Base-by-base conservation (phyloP, 2,329 filamentous ascomycete species). In the Sclerotinia sclerotiorum region DNA sequence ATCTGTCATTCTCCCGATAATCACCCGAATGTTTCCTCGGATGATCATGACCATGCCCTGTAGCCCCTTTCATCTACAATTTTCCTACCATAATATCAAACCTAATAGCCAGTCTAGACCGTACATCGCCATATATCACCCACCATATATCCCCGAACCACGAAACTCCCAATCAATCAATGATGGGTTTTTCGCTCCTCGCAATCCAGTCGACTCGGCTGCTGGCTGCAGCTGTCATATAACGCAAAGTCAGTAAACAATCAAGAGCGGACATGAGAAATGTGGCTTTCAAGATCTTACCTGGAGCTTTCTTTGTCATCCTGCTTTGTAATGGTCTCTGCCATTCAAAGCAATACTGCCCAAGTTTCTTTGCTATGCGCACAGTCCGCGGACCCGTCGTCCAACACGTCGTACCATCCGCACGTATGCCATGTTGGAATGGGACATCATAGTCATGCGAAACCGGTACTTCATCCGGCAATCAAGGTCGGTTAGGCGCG, bases 331-430 rank as follows among this genome's bases (percentile, higher is more conserved):
- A 19, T 49, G 44, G 44, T 11, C 58, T 48, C 44, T 62, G 27
- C 58, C 58, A 62, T 32, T 27, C 44, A 24, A 62, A 39, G 29
- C 44, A 62, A 49, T 49, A 62, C 46, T 62, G 58, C 1, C 58
- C 58, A 49, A 29, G 27, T 39, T 39, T 3, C 27, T 35, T 24
- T 2, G 58, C 58, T 39, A 3, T 35, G 1, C 21, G 58, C 8
- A 32, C 24, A 2, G 0, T 11, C 8, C 44, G 29, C 1, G 8
- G 0, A 17, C 58, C 58, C 6, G 44, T 49, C 35, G 1, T 3
- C 3, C 2, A 35, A 1, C 10, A 1, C 0, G 1, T 32, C 27
- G n/a, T 13, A 35, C 44, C 27, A 10, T 61, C 27, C 44, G 17
- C 0, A 4, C n/a, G 2, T 24, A 19, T 4, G 3, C 44, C 44